Evolutionary conservation across 768 basidiomycete genomes (phyloP), one percentile per base, ranked within the genome.

Genomic region (Suillus discolor): DNA sequence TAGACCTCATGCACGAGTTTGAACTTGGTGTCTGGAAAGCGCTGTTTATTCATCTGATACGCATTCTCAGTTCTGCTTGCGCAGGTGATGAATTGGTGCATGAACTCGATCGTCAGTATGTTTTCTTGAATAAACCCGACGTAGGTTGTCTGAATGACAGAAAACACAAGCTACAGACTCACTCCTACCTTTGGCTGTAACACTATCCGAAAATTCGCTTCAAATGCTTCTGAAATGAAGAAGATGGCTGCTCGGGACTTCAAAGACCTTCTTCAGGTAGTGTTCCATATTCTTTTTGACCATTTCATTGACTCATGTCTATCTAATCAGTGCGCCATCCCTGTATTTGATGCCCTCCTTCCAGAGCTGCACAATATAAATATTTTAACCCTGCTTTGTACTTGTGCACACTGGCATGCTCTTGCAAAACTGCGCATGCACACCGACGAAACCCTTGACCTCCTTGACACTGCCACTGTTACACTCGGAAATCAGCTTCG

Each of bases 11-110:
- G 57, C 78, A 79, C 41, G 74, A 77, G 42, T 67, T 71, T 25
- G 75, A 79, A 44, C 66, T 78, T 2, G 78, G 78, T 0, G 71
- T 71, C 7, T 77, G 74, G 73, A 78, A 77, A 64, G 64, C 59
- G 2, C 15, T 73, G 1, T 71, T 77, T 42, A 65, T 62, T 2
- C 78, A 79, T 51, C 63, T 77, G 0, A 62, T 79, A 11, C 69
- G 71, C 28, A 69, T 78, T 15, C 65, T 77, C 0, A 47, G 69
- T 12, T 54, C 70, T 1, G 38, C 54, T 9, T 67, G 57, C 7
- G 38, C 28, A 12, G 38, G 54, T 7, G 11, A 38, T 57, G 20
- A 0, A 28, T 42, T 65, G 1, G 47, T 79, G 9, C 42, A 69
- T n/a, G 55, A 71, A n/a, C 62, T 68, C 0, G 63, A 70, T 55